Conservation (phyloP, 108 stramenopile species). For the Pseudonitzschia multiseries region DNA sequence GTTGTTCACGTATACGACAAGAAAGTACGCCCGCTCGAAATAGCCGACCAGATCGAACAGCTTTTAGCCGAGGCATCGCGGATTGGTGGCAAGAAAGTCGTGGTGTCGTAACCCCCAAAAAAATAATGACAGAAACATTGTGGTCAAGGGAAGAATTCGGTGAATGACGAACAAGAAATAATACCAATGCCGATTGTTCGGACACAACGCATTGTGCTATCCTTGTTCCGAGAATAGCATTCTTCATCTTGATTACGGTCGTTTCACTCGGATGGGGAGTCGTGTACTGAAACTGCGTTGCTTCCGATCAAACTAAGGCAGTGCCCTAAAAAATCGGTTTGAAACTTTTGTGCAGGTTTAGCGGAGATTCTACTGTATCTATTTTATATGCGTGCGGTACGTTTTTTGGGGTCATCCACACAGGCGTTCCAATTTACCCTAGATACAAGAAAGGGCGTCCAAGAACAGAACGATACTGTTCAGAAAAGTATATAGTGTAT, state of each 20-base stretch:
- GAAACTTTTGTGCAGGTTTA: background rate
- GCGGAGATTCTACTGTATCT: background rate
- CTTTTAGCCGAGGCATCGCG: slow-evolving; percentile 40
- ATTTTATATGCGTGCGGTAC: background rate
- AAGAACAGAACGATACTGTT: no score
- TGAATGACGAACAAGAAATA: background rate
- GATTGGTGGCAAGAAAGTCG: slow-evolving; percentile 10
- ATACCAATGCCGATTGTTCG: background rate
- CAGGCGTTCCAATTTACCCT: background rate
- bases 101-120: background rate
- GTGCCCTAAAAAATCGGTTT: background rate
- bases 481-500: no score
- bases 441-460: no score
- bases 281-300: background rate
- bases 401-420: no score
- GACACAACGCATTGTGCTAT: background rate
- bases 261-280: background rate
- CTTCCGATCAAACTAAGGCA: background rate
- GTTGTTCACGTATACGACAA: slow-evolving; percentile 64
- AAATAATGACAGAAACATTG: background rate
- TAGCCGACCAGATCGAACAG: slow-evolving; percentile 61
- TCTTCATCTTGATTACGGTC: background rate
- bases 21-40: slow-evolving; percentile 49
- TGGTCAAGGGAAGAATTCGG: background rate
- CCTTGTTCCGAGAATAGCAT: slow-evolving; percentile 2